Conservation (phyloP, 2,329 filamentous ascomycete genomes). For the Stagonosporopsis cucurbitacearum region DNA sequence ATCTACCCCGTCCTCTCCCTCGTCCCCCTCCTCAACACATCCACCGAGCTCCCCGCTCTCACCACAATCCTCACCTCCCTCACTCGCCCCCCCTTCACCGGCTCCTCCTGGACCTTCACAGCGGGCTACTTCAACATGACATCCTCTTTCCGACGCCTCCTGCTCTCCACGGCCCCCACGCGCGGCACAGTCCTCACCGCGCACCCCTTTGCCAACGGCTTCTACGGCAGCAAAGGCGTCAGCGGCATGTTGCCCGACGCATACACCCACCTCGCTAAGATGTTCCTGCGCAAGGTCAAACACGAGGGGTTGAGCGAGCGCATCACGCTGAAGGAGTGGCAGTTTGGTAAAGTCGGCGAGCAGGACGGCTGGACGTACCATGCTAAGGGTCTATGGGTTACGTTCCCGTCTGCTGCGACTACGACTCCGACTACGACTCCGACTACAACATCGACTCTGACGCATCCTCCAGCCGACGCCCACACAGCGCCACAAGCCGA, state of each 20-base stretch:
- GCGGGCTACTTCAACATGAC: constrained; percentile 99
- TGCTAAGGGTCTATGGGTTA: constrained; percentile 94
- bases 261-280: constrained; percentile 85
- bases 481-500: constrained; percentile 56
- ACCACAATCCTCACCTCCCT: constrained; percentile 77
- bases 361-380: constrained; percentile 96
- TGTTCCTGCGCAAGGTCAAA: constrained; percentile 73
- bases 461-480: too few species aligned
- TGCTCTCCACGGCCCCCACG: constrained; percentile 74
- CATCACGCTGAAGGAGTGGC: constrained; percentile 87
- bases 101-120: constrained; percentile 91
- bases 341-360: constrained; percentile 77
- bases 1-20: constrained; percentile 90
- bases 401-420: constrained; percentile 60
- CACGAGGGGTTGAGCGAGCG: constrained; percentile 60
- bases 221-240: constrained; percentile 86
- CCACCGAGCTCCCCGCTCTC: constrained; percentile 86
- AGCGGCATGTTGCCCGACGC: constrained; percentile 90
- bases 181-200: constrained; percentile 88
- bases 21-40: constrained; percentile 83
- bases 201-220: constrained; percentile 92
- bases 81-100: constrained; percentile 66
- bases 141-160: constrained; percentile 77
- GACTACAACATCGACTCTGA: too few species aligned
- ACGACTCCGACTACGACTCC: not conserved